Percentiles rank a stretch among this genome's conserved stretches.
Evolutionary conservation across 768 basidiomycete species (phyloP).

Genomic region (Phlegmacium glaucopus): DNA sequence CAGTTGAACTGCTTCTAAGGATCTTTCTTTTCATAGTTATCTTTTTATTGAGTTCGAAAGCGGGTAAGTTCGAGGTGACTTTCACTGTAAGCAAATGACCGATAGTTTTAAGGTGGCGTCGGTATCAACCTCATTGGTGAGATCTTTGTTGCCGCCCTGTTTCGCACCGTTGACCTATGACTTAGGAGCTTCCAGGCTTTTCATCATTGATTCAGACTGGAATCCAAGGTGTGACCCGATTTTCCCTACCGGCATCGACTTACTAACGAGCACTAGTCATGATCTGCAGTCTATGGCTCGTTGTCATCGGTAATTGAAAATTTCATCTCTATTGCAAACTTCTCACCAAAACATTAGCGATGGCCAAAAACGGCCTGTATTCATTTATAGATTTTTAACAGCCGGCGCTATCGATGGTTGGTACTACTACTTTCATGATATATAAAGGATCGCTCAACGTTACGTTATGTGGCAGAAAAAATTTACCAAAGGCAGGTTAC

Average conservation of each 20-base stretch:
- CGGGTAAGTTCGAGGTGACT: conserved; percentile 35
- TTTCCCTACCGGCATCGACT: background rate
- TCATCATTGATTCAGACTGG: conserved; percentile 91
- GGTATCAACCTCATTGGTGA: conserved; percentile 88
- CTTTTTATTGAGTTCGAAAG: conserved; percentile 92
- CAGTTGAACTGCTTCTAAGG: background rate
- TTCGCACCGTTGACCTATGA: background rate
- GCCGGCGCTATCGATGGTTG: conserved; percentile 88
- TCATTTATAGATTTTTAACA: conserved; percentile 85
- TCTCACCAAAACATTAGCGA: conserved; percentile 51
- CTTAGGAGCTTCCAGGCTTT: conserved; percentile 70
- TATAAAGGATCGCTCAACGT: background rate
- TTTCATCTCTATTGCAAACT: background rate
- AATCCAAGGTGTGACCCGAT: conserved; percentile 68
- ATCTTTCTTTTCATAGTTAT: conserved; percentile 48
- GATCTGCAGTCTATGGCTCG: conserved; percentile 98
- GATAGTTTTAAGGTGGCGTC: conserved; percentile 61
- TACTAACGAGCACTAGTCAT: conserved; percentile 44
- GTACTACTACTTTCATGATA: background rate
- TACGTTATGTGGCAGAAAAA: conserved; percentile 53
- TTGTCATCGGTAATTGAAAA: conserved; percentile 70
- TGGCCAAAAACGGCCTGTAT: conserved; percentile 89
- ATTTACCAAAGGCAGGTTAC: conserved; percentile 94
- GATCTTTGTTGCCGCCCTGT: background rate
- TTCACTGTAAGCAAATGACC: background rate